Base-by-base conservation (phyloP, 371 early-diverging fungal species). In the Mortierella sp. region DNA sequence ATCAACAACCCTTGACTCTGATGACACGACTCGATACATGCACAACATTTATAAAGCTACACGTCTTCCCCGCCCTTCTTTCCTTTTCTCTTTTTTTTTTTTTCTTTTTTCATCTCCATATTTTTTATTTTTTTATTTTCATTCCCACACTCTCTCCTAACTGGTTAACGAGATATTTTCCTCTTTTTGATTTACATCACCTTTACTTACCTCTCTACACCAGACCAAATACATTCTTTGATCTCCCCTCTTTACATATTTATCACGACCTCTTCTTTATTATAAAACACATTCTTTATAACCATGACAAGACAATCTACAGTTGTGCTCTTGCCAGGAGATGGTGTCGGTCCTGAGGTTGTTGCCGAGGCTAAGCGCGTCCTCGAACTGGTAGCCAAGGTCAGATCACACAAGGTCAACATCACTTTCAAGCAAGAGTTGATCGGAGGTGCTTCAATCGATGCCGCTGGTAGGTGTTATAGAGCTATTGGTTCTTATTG, bases 331-430 rank as follows among this genome's bases (percentile, higher is more conserved):
- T 89, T 97, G 67, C 93, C 96, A 64, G 98, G 98, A 76, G 98
- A 98, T 80, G 97, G 97, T 68, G 94, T 97, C 65, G 98, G 98
- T 28, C 98, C 98, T 47, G 98, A 98, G 82, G 95, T 97, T 60
- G 92, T 94, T 45, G 92, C 91, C 53, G 96, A 97, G 83, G 98
- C 97, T 45, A 88, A 93, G 83, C 94, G 94, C 79, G 94, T 96
- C 19, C 91, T 98, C 69, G 87, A 96, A 69, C 77, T 91, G 19
- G 91, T 98, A 28, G 87, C 90, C 71, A 86, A 88, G 58, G 76
- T 87, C 67, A 89, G 95, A 64, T 79, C 90, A 45, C 84, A 87
- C 71, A 88, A 88, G 69, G 84, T 90, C 70, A 76, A 85, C 55
- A 88, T 97, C 69, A 84, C 88, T 65, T 95, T 97, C 82, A 86